A percentile compares a stretch with the other conserved stretches of the same genome.
Evolutionary conservation across 805 yeast species (phyloP).

Genomic region (Candida yuanshanica): DNA sequence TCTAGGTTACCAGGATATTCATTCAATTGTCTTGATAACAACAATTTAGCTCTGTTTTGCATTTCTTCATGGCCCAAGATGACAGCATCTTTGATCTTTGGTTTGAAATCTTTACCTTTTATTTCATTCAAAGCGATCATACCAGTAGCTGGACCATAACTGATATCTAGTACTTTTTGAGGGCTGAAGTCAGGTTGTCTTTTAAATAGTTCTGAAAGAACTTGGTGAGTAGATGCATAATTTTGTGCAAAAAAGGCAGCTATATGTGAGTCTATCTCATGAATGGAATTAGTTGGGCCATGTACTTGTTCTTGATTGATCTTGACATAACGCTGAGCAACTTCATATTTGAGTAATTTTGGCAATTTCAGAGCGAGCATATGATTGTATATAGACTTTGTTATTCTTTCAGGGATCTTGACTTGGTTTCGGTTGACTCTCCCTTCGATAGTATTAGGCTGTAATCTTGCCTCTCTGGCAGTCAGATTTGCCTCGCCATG

Average conservation of each 20-base stretch:
- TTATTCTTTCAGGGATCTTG: constrained; percentile 48
- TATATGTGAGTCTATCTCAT: constrained; percentile 73
- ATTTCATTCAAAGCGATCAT: constrained; percentile 82
- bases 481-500: constrained; percentile 13
- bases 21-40: constrained; percentile 62
- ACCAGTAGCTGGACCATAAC: constrained; percentile 91
- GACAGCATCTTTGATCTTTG: constrained; percentile 63
- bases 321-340: constrained; percentile 47
- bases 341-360: constrained; percentile 54
- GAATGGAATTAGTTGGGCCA: constrained; percentile 34
- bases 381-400: constrained; percentile 57
- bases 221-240: constrained; percentile 64
- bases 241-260: constrained; percentile 78
- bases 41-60: constrained; percentile 73
- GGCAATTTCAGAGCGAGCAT: constrained; percentile 60
- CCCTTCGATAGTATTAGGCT: constrained; percentile 52
- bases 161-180: constrained; percentile 63
- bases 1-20: constrained; percentile 33
- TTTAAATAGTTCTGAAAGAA: constrained; percentile 57
- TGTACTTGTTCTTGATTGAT: constrained; percentile 52
- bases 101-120: constrained; percentile 59
- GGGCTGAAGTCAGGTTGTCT: constrained; percentile 62
- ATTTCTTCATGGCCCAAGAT: constrained; percentile 67
- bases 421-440: constrained; percentile 45
- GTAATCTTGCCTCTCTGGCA: constrained; percentile 37